A percentile compares a stretch with the other conserved stretches of the same genome.
phyloP scores from a whole-genome alignment of 2,329 filamentous ascomycete species.

The Nigrograna mackinnonii region DNA sequence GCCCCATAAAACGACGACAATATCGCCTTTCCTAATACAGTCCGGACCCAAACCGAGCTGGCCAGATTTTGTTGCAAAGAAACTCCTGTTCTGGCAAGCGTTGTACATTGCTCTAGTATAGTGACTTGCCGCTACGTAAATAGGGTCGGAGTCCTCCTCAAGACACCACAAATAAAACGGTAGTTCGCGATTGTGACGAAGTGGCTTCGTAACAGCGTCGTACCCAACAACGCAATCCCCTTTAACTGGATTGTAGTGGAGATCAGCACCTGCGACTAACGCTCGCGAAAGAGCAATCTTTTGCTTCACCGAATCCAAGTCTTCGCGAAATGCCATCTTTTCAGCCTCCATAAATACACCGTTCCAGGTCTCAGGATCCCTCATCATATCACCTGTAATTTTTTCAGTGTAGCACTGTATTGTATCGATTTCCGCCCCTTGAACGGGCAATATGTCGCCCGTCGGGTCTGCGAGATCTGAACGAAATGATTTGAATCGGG shows the following conservation, averaged over 20 bases:
- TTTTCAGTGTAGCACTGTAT: neutral
- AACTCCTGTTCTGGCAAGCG: neutral
- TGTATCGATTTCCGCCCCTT: neutral
- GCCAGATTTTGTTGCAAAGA: constrained; percentile 11
- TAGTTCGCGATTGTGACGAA: neutral
- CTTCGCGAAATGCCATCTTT: neutral
- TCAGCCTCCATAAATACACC: no score
- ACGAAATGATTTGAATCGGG: neutral
- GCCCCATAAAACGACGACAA: constrained; percentile 17
- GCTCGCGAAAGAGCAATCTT: neutral
- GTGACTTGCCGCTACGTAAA: neutral
- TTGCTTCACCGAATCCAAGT: neutral
- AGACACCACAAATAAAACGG: no score
- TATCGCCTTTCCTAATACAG: constrained; percentile 9
- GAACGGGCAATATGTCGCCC: neutral
- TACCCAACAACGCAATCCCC: neutral
- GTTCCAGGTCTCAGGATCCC: no score
- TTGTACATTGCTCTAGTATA: neutral
- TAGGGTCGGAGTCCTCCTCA: neutral
- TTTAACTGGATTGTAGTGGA: neutral
- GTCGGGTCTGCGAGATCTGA: neutral
- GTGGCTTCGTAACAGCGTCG: neutral
- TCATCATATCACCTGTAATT: neutral
- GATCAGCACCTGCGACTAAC: neutral
- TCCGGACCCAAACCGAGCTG: constrained; percentile 15